Conservation (phyloP, 805 yeast species). For the Lipomyces chichibuensis region DNA sequence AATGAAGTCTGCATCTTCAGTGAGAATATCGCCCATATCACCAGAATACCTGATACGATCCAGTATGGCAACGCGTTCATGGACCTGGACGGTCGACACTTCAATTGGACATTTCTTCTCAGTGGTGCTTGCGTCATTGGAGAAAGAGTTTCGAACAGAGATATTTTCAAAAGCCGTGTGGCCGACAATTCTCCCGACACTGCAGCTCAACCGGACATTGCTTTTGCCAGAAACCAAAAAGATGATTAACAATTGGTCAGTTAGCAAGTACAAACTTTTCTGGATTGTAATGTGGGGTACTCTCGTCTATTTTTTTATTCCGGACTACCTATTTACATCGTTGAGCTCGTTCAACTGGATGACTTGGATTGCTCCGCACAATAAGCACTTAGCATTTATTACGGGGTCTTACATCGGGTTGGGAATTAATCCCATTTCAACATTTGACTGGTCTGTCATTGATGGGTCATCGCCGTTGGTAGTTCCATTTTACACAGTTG, state of each 20-base stretch:
- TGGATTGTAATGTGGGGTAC: slow-evolving; percentile 47
- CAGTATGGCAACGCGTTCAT: slow-evolving; percentile 12
- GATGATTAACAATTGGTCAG: slow-evolving; percentile 60
- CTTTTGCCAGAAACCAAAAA: slow-evolving; percentile 49
- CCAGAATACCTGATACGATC: slow-evolving; percentile 25
- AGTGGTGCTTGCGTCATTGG: background rate
- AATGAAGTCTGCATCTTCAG: slow-evolving; percentile 44
- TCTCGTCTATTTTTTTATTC: slow-evolving; percentile 67
- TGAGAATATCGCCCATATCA: slow-evolving; percentile 20
- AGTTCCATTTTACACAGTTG: slow-evolving; percentile 50
- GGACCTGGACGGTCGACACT: background rate
- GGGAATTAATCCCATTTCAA: slow-evolving; percentile 47
- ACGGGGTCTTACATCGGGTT: slow-evolving; percentile 60
- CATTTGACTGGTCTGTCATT: slow-evolving; percentile 53
- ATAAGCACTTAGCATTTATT: slow-evolving; percentile 56
- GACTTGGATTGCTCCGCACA: slow-evolving; percentile 43
- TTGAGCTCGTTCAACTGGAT: slow-evolving; percentile 66
- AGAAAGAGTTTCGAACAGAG: background rate
- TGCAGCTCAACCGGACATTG: slow-evolving; percentile 47
- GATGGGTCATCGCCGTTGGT: slow-evolving; percentile 42
- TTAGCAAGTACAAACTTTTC: slow-evolving; percentile 57
- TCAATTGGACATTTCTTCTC: background rate
- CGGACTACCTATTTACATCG: slow-evolving; percentile 64
- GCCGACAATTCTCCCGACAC: slow-evolving; percentile 55
- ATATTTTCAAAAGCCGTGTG: slow-evolving; percentile 61